These are phyloP conservation scores for Ceratobasidium sp. DNA, from an alignment of 1,284 basidiomycete genomes.

Conservation along the genomic window DNA sequence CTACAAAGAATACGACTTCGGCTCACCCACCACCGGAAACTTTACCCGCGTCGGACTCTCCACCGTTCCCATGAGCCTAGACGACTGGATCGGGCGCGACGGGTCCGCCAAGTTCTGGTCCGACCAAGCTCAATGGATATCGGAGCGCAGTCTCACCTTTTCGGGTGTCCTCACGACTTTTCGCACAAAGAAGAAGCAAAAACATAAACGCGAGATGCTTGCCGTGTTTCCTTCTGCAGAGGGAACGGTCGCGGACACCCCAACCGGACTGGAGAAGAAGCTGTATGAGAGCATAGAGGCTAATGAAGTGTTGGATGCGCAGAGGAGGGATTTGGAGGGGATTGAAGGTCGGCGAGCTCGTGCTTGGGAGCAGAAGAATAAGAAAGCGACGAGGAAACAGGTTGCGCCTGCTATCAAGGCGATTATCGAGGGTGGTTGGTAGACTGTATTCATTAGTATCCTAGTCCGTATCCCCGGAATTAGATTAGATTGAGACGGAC, in stretches of 20 bases:
- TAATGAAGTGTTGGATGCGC: constrained; percentile 65
- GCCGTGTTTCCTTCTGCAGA: constrained; percentile 65
- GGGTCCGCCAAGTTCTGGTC: constrained; percentile 62
- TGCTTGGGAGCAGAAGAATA: constrained; percentile 84
- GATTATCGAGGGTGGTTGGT: constrained; percentile 55
- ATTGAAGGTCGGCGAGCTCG: constrained; percentile 57
- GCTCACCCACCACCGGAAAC: constrained; percentile 61
- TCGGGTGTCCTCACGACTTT: constrained; percentile 83
- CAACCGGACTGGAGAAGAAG: constrained; percentile 49
- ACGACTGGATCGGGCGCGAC: constrained; percentile 63
- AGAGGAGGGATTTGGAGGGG: constrained; percentile 53
- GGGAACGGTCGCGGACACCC: constrained; percentile 50
- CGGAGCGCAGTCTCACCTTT: constrained; percentile 71
- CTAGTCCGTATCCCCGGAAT: not conserved
- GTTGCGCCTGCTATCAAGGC: constrained; percentile 80
- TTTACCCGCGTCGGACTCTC: constrained; percentile 73
- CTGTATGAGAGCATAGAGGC: constrained; percentile 68
- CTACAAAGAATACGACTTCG: constrained; percentile 87
- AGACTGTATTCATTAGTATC: not conserved
- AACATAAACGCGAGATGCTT: constrained; percentile 74
- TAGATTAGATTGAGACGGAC: not conserved
- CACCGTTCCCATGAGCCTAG: constrained; percentile 80
- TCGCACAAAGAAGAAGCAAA: constrained; percentile 63
- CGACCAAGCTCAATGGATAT: constrained; percentile 73
- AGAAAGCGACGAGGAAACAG: constrained; percentile 80